Percentiles rank a stretch among this genome's conserved stretches.
Evolutionary conservation across 192 early-diverging fungal genomes (phyloP).

Genomic region (Coemansia sp.): DNA sequence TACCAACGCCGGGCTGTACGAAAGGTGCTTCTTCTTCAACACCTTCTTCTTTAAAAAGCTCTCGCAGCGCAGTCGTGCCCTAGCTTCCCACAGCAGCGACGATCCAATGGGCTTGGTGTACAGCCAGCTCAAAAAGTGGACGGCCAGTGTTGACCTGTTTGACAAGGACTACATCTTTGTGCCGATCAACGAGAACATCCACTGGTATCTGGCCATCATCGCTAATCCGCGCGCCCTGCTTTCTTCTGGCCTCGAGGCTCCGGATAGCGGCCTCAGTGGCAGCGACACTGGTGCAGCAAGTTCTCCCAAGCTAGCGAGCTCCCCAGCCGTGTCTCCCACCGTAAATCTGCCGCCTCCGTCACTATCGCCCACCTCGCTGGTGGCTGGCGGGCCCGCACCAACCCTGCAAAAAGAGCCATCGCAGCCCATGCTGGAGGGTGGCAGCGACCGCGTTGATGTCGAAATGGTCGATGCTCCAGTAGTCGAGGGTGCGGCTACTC

Average conservation of each 20-base stretch:
- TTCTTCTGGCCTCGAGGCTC: neutral
- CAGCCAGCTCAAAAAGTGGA: slow-evolving; percentile 73
- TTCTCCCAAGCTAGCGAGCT: neutral
- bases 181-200: slow-evolving; percentile 86
- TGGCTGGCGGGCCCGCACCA: neutral
- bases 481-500: neutral
- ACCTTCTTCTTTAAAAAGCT: slow-evolving; percentile 81
- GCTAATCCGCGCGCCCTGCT: slow-evolving; percentile 62
- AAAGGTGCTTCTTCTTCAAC: slow-evolving; percentile 75
- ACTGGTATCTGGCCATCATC: slow-evolving; percentile 88
- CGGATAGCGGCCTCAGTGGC: neutral
- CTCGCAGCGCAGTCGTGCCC: slow-evolving; percentile 29
- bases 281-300: neutral
- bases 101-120: slow-evolving; percentile 53
- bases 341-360: neutral
- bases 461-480: slow-evolving; percentile 31
- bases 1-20: slow-evolving; percentile 44
- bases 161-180: slow-evolving; percentile 72
- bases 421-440: neutral
- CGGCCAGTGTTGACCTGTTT: slow-evolving; percentile 72
- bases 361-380: neutral
- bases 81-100: neutral
- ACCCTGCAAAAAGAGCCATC: neutral
- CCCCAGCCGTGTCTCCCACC: neutral
- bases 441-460: neutral